Base-by-base conservation (phyloP, 1,284 basidiomycete species). In the Macrocybe sp. region DNA sequence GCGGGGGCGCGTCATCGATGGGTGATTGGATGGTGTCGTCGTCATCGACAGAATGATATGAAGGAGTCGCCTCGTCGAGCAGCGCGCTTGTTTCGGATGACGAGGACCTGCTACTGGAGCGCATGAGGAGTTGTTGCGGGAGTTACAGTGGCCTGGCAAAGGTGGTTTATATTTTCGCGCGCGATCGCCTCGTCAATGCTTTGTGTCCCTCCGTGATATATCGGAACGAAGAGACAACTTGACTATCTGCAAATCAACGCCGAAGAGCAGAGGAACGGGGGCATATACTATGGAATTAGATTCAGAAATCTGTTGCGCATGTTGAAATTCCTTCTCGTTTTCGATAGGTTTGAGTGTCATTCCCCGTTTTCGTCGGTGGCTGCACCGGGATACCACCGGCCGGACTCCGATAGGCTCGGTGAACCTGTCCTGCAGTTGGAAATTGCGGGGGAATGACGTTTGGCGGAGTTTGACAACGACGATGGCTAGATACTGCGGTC, bases 41-140 rank as follows among this genome's bases (percentile, higher is more conserved):
- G 53, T 65, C 66, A 59, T 59, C 62, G 62, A 72, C 69, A 68
- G 71, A 59, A 60, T 65, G 61, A 54, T 76, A 76, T 28, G 70
- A 72, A 50, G 70, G 65, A 41, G 70, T 67, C 47, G 62, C 61
- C 53, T 71, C 68, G 54, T 66, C 65, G 56, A 76, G 65, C 55
- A 75, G 64, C 47, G 70, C 68, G 54, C 64, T 67, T 52, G 67
- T 69, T 61, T 75, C 72, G 54, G 62, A 52, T 52, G 66, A 62
- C 53, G 69, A 64, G 59, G 65, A 60, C 61, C 67, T 65, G 55
- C 65, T 63, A 57, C 65, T 61, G 62, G 63, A 59, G 58, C 64
- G 65, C 72, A 74, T 73, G 60, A 66, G 60, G 58, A 60, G 59
- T 59, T 53, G 54, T 53, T 57, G 54, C 44, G 52, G 51, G 57